Evolutionary conservation across 2,329 filamentous ascomycete genomes (phyloP).

Genomic region (Parascedosporium putredinis): DNA sequence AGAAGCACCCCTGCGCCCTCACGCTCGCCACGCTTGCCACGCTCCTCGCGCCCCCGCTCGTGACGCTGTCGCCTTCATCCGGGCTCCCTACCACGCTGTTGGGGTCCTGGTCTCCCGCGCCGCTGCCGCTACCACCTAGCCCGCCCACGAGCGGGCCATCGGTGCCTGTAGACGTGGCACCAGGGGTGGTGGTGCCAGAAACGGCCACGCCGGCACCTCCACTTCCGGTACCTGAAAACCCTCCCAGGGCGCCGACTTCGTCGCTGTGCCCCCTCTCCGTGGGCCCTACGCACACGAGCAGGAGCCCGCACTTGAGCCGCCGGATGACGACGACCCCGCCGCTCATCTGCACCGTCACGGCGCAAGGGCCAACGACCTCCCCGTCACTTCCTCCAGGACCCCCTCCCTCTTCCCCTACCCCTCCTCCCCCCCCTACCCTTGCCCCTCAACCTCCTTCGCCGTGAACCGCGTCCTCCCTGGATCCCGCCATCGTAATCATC

Average conservation of each 20-base stretch:
- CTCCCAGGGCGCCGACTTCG: too few species aligned
- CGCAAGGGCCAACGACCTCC: too few species aligned
- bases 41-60: constrained; percentile 34
- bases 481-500: constrained; percentile 16
- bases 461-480: too few species aligned
- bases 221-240: too few species aligned
- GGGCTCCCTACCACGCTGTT: constrained; percentile 12
- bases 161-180: too few species aligned
- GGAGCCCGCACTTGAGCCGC: constrained; percentile 44
- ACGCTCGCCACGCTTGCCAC: constrained; percentile 28
- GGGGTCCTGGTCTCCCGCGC: constrained; percentile 8
- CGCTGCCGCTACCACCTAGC: too few species aligned
- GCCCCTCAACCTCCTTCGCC: constrained; percentile 7
- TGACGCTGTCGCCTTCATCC: constrained; percentile 36
- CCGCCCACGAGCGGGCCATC: too few species aligned
- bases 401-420: background rate
- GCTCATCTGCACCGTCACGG: constrained; percentile 48
- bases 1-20: constrained; percentile 24
- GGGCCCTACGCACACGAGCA: constrained; percentile 51
- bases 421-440: constrained; percentile 8
- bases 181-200: too few species aligned
- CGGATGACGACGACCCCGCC: constrained; percentile 50
- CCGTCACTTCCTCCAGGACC: constrained; percentile 12
- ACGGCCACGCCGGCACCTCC: too few species aligned
- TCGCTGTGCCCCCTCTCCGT: constrained; percentile 23